Evolutionary conservation across 805 yeast species (phyloP).

Genomic region (Hanseniaspora valbyensis): DNA sequence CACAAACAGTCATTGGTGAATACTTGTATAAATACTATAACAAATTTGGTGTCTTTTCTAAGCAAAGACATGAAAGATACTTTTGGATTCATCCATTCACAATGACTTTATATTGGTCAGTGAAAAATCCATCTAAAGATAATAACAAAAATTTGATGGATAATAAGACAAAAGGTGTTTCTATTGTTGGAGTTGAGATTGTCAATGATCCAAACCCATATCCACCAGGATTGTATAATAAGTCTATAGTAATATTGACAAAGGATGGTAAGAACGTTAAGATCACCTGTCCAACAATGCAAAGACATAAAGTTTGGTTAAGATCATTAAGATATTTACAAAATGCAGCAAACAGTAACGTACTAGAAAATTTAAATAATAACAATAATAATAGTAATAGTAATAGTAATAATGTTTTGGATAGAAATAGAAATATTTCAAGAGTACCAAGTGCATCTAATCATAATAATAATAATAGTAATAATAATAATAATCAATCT

Average conservation of each 20-base stretch:
- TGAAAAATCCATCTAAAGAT: slow-evolving; percentile 52
- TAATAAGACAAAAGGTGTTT: slow-evolving; percentile 64
- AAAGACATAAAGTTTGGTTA: slow-evolving; percentile 84
- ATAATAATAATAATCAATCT: no score
- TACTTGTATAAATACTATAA: slow-evolving; percentile 76
- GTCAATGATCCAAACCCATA: slow-evolving; percentile 76
- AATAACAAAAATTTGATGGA: slow-evolving; percentile 27
- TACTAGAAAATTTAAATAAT: no score
- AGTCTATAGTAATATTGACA: slow-evolving; percentile 67
- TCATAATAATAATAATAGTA: no score
- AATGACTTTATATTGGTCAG: slow-evolving; percentile 81
- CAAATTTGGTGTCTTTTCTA: slow-evolving; percentile 56
- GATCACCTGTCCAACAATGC: slow-evolving; percentile 77
- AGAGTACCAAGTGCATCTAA: not conserved
- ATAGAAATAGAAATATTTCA: not conserved
- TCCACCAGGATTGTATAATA: slow-evolving; percentile 80
- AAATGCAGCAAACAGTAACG: slow-evolving; percentile 1
- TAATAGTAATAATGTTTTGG: not conserved
- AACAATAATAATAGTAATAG: no score
- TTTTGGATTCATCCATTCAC: slow-evolving; percentile 97
- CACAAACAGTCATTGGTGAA: slow-evolving; percentile 92
- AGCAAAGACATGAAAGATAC: slow-evolving; percentile 76
- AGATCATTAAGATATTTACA: slow-evolving; percentile 63
- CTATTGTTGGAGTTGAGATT: slow-evolving; percentile 66
- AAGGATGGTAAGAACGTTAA: slow-evolving; percentile 41